Percentiles rank a stretch among this genome's conserved stretches.
Conservation (phyloP, 1,284 basidiomycete genomes). For the Malassezia furfur region DNA sequence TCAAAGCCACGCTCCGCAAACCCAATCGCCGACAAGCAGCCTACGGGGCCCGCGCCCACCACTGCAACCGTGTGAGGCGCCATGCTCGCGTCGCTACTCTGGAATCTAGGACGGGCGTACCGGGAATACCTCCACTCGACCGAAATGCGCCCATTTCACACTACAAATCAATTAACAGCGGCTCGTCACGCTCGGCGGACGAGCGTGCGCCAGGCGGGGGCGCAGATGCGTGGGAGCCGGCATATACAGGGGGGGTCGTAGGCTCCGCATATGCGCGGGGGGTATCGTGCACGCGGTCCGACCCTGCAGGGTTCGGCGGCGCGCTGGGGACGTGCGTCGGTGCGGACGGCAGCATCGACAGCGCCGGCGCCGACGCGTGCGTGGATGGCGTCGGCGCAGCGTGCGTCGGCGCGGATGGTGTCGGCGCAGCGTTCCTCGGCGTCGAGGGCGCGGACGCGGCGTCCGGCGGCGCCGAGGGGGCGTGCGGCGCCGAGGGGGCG, state of each 20-base stretch:
- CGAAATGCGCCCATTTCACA: background rate
- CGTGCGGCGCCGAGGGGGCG: background rate
- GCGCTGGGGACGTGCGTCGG: background rate
- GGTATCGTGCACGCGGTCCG: too few species aligned
- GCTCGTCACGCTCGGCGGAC: background rate
- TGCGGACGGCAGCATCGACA: background rate
- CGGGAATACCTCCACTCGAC: background rate
- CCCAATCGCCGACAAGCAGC: slow-evolving; percentile 77
- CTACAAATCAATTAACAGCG: slow-evolving; percentile 13
- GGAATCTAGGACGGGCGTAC: background rate
- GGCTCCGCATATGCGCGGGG: too few species aligned
- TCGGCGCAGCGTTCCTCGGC: background rate
- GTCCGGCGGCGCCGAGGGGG: background rate
- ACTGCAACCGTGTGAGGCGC: slow-evolving; percentile 39
- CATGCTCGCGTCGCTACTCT: background rate
- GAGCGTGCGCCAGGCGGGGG: too few species aligned
- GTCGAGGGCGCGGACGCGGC: background rate
- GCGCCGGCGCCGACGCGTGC: too few species aligned
- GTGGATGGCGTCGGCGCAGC: too few species aligned
- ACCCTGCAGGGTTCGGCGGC: background rate
- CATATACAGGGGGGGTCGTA: too few species aligned
- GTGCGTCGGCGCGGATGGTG: too few species aligned
- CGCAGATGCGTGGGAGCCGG: too few species aligned
- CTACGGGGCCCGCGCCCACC: slow-evolving; percentile 83
- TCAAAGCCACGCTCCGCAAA: slow-evolving; percentile 78